These are phyloP conservation scores for Nannizziopsis barbatae DNA, from an alignment of 2,329 filamentous ascomycete species.

Conservation along the genomic window DNA sequence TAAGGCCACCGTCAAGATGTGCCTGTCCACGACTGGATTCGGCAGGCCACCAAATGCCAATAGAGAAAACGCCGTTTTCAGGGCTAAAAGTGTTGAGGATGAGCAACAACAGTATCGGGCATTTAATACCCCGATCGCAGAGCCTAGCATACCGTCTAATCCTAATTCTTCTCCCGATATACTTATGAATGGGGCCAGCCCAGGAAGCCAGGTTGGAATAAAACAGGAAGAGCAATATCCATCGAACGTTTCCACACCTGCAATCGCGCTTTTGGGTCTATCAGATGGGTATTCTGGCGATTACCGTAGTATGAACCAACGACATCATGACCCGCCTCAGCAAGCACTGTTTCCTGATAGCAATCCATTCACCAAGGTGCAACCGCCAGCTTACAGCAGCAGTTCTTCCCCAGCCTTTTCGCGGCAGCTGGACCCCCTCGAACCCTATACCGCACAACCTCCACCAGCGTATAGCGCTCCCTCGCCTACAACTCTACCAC, in stretches of 20 bases:
- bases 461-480: constrained; percentile 2
- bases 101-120: background rate
- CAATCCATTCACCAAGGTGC: background rate
- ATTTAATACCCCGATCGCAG: background rate
- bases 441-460: constrained; percentile 8
- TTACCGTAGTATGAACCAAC: background rate
- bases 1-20: constrained; percentile 92
- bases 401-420: background rate
- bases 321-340: background rate
- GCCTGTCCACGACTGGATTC: constrained; percentile 74
- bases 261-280: background rate
- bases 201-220: background rate
- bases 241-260: background rate
- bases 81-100: background rate
- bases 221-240: background rate
- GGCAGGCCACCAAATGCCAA: constrained; percentile 35
- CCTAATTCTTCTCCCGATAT: background rate
- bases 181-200: background rate
- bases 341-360: background rate
- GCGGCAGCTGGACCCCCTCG: background rate
- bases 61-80: background rate
- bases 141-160: background rate
- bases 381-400: background rate
- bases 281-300: background rate
- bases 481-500: background rate